phyloP scores from a whole-genome alignment of 371 early-diverging fungal species.

The Sporodiniella umbellata region DNA sequence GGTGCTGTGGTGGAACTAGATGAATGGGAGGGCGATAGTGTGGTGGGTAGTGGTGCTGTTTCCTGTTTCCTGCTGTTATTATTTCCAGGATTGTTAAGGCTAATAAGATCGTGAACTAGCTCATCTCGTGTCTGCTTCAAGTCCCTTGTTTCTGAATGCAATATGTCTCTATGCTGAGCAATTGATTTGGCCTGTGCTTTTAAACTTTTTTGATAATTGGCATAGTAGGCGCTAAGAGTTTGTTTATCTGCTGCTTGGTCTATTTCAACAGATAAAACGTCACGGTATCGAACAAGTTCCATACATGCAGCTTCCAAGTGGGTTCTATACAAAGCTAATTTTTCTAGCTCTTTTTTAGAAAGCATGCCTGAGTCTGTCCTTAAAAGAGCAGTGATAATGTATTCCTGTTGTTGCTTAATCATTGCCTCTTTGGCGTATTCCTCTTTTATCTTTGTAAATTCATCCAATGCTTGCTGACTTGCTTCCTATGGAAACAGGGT shows the following conservation, averaged over 20 bases:
- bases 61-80: conserved; percentile 23
- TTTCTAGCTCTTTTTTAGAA: conserved; percentile 23
- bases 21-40: neutral
- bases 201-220: conserved; percentile 18
- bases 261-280: conserved; percentile 11
- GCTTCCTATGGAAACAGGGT: too few relatives aligned
- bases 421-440: conserved; percentile 12
- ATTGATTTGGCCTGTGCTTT: conserved; percentile 22
- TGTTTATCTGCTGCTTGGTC: conserved; percentile 6
- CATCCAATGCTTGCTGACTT: conserved; percentile 26
- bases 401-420: conserved; percentile 9
- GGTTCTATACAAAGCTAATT: conserved; percentile 14
- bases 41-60: neutral
- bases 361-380: conserved; percentile 11
- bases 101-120: conserved; percentile 30
- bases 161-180: conserved; percentile 19
- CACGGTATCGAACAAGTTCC: conserved; percentile 21
- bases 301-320: conserved; percentile 26
- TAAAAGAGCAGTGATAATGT: conserved; percentile 8
- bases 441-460: conserved; percentile 19
- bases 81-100: conserved; percentile 44
- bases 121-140: conserved; percentile 9
- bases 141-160: conserved; percentile 20
- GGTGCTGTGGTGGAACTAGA: conserved; percentile 4
- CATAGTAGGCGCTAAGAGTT: neutral